A percentile compares a stretch with the other conserved stretches of the same genome.
Evolutionary conservation across 192 early-diverging fungal genomes (phyloP).

Genomic region (Rhizophagus prolifer): DNA sequence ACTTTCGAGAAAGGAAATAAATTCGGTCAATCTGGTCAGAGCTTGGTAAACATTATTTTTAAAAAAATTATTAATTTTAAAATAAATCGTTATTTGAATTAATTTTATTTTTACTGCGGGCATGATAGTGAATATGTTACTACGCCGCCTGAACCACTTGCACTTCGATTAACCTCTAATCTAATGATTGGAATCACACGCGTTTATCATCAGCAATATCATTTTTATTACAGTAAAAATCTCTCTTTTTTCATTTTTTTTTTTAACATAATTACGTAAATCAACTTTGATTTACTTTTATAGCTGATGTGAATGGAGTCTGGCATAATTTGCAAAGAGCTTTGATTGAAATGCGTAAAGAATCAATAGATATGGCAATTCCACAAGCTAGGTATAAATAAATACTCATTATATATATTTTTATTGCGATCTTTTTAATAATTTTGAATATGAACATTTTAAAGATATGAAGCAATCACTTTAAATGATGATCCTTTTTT

Average conservation of each 20-base stretch:
- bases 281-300: not conserved
- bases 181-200: constrained; percentile 58
- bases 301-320: constrained; percentile 47
- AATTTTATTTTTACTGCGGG: too few species aligned
- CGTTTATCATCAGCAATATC: constrained; percentile 54
- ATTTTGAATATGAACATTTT: not conserved
- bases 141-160: constrained; percentile 54
- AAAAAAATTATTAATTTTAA: not conserved
- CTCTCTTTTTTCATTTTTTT: not conserved
- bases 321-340: constrained; percentile 39
- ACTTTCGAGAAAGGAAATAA: constrained; percentile 56
- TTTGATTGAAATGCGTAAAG: constrained; percentile 29
- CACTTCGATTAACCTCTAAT: constrained; percentile 57
- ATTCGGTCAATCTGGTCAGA: constrained; percentile 50
- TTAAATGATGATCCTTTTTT: constrained; percentile 27
- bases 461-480: constrained; percentile 26
- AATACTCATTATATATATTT: not conserved
- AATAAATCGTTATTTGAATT: not conserved
- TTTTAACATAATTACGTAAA: not conserved
- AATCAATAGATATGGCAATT: constrained; percentile 33
- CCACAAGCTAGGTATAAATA: constrained; percentile 42
- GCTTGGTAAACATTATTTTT: constrained; percentile 42
- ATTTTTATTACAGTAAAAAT: constrained; percentile 50
- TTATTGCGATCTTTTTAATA: not conserved
- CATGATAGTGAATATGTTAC: constrained; percentile 35